phyloP scores from a whole-genome alignment of 116 monocot genomes.

The Papilionanthe hybrid region DNA sequence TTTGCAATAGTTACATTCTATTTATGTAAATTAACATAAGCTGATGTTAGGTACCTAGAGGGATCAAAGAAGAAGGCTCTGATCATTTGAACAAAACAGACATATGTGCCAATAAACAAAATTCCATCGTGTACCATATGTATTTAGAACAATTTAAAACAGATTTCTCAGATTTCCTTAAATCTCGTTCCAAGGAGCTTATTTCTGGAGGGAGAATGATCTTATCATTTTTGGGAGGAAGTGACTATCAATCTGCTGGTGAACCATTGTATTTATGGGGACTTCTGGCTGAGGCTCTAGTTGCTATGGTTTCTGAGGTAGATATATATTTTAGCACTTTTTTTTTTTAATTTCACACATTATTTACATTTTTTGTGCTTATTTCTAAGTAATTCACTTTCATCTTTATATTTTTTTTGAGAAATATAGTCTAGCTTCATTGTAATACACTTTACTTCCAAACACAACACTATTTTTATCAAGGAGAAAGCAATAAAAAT shows the following conservation, averaged over 20 bases:
- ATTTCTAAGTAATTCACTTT: neutral
- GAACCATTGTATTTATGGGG: neutral
- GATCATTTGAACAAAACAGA: conserved; percentile 9
- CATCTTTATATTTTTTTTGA: too few species aligned
- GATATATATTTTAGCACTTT: neutral
- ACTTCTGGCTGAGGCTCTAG: conserved; percentile 18
- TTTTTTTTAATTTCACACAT: neutral
- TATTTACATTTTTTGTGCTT: too few species aligned
- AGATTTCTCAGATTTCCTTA: conserved; percentile 30
- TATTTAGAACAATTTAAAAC: conserved; percentile 21
- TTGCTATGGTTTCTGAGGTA: conserved; percentile 20
- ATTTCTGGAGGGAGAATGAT: conserved; percentile 25
- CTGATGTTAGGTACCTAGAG: conserved; percentile 23
- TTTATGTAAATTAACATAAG: too few species aligned
- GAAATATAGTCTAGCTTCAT: too few species aligned
- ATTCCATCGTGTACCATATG: neutral
- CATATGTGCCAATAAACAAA: conserved; percentile 18
- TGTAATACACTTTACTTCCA: too few species aligned
- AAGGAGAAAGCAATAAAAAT: too few species aligned
- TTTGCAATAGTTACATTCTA: too few species aligned
- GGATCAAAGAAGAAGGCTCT: conserved; percentile 7
- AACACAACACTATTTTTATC: too few species aligned
- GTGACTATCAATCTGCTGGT: neutral
- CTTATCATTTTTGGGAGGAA: conserved; percentile 25
- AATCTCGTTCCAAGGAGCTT: conserved; percentile 19